Base-by-base conservation (phyloP, 73 alveolate species). In the Paramecium octaurelia region DNA sequence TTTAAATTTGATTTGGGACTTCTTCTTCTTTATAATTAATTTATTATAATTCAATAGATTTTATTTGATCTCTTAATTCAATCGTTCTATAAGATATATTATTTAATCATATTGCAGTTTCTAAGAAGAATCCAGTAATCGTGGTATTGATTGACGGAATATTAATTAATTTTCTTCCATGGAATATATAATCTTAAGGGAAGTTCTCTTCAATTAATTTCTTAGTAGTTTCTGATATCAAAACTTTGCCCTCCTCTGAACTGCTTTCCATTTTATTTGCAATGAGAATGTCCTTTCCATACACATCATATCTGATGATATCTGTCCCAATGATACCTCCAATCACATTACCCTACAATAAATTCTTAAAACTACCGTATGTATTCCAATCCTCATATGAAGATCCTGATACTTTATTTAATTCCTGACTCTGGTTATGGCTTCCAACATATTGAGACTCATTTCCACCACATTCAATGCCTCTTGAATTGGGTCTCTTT, bases 321-420 rank as follows among this genome's bases (percentile, higher is more conserved):
- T 93, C 93, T 24, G 95, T 93, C 11, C 96, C 96, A 21, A 94
- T 93, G 14, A 93, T 86, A n/a, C 96, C 96, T 0, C 95, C 96
- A 36, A 93, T 91, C 0, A 93, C 95, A 38, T 58, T 85, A 58
- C 96, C 96, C 95, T 92, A 83, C 35, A 20, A 4, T 7, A 2
- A 50, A 48, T 21, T 0, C 1, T 2, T 27, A 27, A 27, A 54
- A 34, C 27, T 92, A 92, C 95, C 7, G 96, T 93, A 75, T 93
- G 96, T 68, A 93, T 89, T 21, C 96, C 96, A 29, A 93, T 93
- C 36, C 96, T 93, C 96, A 93, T 93, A 59, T 92, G 87, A 31
- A 93, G 71, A 71, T 54, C 87, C 31, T 85, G 58, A 57, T 87
- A 86, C 27, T 92, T 85, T 6, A 92, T 93, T 38, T 86, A 42